These are phyloP conservation scores for Pinus albicaulis DNA, from an alignment of 75 land plant species.

Conservation along the genomic window DNA sequence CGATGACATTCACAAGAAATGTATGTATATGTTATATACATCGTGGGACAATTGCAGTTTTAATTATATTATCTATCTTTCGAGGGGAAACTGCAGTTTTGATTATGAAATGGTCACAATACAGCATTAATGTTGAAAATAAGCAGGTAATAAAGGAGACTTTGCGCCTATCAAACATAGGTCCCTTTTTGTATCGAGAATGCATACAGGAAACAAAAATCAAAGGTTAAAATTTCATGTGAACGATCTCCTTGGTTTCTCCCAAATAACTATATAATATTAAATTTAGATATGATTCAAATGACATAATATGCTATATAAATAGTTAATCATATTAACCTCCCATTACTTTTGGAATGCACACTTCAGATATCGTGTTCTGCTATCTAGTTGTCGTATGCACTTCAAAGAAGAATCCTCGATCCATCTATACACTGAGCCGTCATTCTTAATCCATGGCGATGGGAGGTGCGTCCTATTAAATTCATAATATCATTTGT, in stretches of 20 bases:
- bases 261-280: no score
- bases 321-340: neutral
- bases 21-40: neutral
- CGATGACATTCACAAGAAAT: slow-evolving; percentile 20
- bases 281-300: no score
- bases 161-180: slow-evolving; percentile 26
- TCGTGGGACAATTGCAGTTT: neutral
- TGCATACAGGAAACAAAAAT: slow-evolving; percentile 21
- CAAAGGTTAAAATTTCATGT: slow-evolving; percentile 7
- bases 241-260: neutral
- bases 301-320: no score
- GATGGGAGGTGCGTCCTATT: slow-evolving; percentile 22
- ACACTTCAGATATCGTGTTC: slow-evolving; percentile 23
- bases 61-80: no score
- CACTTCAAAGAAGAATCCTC: slow-evolving; percentile 16
- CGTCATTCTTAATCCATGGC: slow-evolving; percentile 25
- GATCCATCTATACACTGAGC: slow-evolving; percentile 21
- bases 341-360: neutral
- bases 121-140: neutral
- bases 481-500: neutral
- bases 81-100: neutral
- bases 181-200: slow-evolving; percentile 10
- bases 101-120: neutral
- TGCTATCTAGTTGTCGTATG: slow-evolving; percentile 32
- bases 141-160: slow-evolving; percentile 39